A percentile compares a stretch with the other conserved stretches of the same genome.
Conservation (phyloP, 2,329 filamentous ascomycete genomes). For the Blumeria hordei region DNA sequence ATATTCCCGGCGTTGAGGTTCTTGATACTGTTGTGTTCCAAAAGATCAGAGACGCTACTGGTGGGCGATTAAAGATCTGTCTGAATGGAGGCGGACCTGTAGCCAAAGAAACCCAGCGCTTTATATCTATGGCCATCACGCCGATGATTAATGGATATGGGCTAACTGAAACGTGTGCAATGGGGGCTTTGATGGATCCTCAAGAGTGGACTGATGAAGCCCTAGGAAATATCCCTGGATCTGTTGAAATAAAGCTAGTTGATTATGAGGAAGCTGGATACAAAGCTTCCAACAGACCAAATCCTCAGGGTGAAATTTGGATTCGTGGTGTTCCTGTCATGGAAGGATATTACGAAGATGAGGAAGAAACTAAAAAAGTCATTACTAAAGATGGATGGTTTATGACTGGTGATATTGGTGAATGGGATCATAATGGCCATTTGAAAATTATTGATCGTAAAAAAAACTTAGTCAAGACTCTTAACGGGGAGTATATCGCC, state of each 20-base stretch:
- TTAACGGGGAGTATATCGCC: constrained; percentile 89
- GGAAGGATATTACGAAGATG: constrained; percentile 60
- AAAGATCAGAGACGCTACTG: constrained; percentile 75
- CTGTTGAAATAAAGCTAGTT: constrained; percentile 74
- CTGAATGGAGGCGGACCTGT: constrained; percentile 90
- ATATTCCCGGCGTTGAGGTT: constrained; percentile 39
- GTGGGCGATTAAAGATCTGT: constrained; percentile 66
- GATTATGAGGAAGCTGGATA: constrained; percentile 81
- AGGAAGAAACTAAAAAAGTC: constrained; percentile 57
- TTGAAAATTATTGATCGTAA: constrained; percentile 79
- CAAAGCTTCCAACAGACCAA: constrained; percentile 37
- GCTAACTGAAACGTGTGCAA: constrained; percentile 76
- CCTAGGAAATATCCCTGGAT: constrained; percentile 55
- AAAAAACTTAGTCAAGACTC: constrained; percentile 95
- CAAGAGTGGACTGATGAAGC: constrained; percentile 57
- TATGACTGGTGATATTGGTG: constrained; percentile 86
- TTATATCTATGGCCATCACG: constrained; percentile 76
- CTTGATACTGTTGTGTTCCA: constrained; percentile 74
- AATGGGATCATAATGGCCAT: constrained; percentile 61
- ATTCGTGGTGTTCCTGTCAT: constrained; percentile 59
- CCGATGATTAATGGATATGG: constrained; percentile 93
- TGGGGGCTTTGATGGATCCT: constrained; percentile 62
- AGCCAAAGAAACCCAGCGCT: constrained; percentile 64
- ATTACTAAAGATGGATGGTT: constrained; percentile 82
- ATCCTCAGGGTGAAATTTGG: constrained; percentile 78